Base-by-base conservation (phyloP, 2,329 filamentous ascomycete genomes). In the Gnomoniopsis sp. region DNA sequence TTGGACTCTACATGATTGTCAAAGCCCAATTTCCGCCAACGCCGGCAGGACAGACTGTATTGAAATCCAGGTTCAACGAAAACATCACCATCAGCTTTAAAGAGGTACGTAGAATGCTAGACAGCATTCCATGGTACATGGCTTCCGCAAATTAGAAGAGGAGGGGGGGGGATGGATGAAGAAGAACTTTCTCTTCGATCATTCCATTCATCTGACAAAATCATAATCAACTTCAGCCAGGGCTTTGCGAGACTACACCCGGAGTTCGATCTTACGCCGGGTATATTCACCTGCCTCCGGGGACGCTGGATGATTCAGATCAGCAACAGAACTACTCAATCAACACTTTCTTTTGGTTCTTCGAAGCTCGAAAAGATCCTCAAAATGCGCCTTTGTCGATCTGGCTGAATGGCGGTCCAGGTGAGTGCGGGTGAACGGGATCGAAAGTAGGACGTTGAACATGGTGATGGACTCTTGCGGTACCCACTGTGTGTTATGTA, bases 361-460 rank as follows among this genome's bases (percentile, higher is more conserved):
- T 59, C 26, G 57, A 59, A 44, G 57, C 57, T 14, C 49, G 55
- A 30, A 59, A 48, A 3, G 57, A 58, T 17, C 60, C 65, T 19
- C 36, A 47, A 17, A 63, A 56, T 56, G 57, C 57, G 17, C 53
- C 57, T 2, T 38, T 59, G 22, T 55, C 48, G 11, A 57, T 59
- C 26, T 59, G 53, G 57, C 70, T 86, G 55, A 86, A 84, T 67
- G 84, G 84, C 30, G 84, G 84, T 2, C 84, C 84, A 3, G 47
- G 47, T 33, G 26, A 49, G 23, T 47, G 4, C 44, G 7, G 41
- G 15, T 44, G 41, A 17, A 17, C 41, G 15, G 14, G 41, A n/a
- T n/a, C n/a, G n/a, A n/a, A n/a, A n/a, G n/a, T n/a, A n/a, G n/a
- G n/a, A n/a, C n/a, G n/a, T n/a, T n/a, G n/a, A n/a, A n/a, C n/a